Evolutionary conservation across 2,329 filamentous ascomycete species (phyloP), one percentile per base, ranked within the genome.

Genomic region (Dactylella cylindrospora): DNA sequence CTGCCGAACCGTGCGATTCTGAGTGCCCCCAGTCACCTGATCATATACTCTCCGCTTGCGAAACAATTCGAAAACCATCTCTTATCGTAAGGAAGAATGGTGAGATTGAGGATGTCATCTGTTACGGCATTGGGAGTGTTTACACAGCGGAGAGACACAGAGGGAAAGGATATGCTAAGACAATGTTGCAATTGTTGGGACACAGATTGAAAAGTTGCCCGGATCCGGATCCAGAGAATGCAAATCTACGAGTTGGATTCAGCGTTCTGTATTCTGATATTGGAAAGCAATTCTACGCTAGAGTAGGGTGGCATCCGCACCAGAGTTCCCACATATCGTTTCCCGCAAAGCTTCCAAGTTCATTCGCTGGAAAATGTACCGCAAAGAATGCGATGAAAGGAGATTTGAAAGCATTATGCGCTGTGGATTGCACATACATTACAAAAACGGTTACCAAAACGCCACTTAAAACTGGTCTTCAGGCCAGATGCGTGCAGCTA

Each of bases 1-100:
- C 68, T 44, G 51, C 68, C 31, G 60, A 71, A 40, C 64, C 71
- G 1, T 73, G 75, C 0, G 70, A 75, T 20, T 39, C 39, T 2
- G 6, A 41, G 15, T 64, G 59, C 51, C 59, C 59, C 3, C 44
- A 55, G 43, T 52, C 66, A 72, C 13, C 77, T 80, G 20, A 79
- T 77, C 3, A 66, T n/a, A 74, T 87, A 22, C 76, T 85, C 17
- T 81, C 82, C 2, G 80, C 79, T 22, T 85, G 83, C 70, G 84
- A 87, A 72, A 79, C 80, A 7, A 75, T 84, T 46, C 77, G 78
- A 60, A 86, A 86, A 72, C 76, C 75, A 23, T 79, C 80, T 3
- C 69, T 84, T 2, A 73, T 79, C 6, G 45, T 41, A 20, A 47
- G 46, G 25, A 49, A 41, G 13, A 44, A 52, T 19, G 59, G 59